Evolutionary conservation across 202 grass and related monocot species (phyloP).

Genomic region (Tripidium arundinaceum): DNA sequence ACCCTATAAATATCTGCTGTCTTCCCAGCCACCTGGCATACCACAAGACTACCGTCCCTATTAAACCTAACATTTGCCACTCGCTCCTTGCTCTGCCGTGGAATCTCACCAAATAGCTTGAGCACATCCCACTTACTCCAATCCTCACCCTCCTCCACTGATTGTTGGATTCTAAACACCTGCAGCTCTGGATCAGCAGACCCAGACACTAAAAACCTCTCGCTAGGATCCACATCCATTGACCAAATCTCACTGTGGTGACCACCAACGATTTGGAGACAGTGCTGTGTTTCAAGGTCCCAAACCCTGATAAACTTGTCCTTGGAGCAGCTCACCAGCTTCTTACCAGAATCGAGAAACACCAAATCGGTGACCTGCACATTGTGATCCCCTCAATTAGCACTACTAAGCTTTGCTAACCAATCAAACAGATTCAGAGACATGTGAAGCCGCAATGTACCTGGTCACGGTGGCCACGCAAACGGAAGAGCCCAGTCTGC

Average conservation of each 20-base stretch:
- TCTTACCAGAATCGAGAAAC: conserved; percentile 90
- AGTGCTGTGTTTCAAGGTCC: conserved; percentile 92
- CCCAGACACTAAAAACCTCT: conserved; percentile 75
- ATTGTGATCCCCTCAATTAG: neutral
- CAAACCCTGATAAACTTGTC: conserved; percentile 94
- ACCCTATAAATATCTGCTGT: conserved; percentile 70
- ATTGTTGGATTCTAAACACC: conserved; percentile 61
- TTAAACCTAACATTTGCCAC: conserved; percentile 73
- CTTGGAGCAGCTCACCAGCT: conserved; percentile 89
- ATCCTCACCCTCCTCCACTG: conserved; percentile 43
- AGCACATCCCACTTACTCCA: conserved; percentile 82
- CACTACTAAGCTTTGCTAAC: neutral
- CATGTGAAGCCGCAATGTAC: conserved; percentile 13
- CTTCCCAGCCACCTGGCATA: conserved; percentile 86
- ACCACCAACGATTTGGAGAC: conserved; percentile 82
- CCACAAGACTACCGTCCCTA: conserved; percentile 61
- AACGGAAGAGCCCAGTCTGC: conserved; percentile 73
- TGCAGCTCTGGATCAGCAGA: conserved; percentile 69
- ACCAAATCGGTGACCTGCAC: conserved; percentile 79
- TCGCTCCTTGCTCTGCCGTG: conserved; percentile 72
- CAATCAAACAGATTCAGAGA: neutral
- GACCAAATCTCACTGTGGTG: conserved; percentile 92
- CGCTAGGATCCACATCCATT: conserved; percentile 66
- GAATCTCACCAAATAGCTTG: conserved; percentile 92
- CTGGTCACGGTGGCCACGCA: conserved; percentile 91